Base-by-base conservation (phyloP, 2,329 filamentous ascomycete genomes). In the Epichloe brachyelytri region DNA sequence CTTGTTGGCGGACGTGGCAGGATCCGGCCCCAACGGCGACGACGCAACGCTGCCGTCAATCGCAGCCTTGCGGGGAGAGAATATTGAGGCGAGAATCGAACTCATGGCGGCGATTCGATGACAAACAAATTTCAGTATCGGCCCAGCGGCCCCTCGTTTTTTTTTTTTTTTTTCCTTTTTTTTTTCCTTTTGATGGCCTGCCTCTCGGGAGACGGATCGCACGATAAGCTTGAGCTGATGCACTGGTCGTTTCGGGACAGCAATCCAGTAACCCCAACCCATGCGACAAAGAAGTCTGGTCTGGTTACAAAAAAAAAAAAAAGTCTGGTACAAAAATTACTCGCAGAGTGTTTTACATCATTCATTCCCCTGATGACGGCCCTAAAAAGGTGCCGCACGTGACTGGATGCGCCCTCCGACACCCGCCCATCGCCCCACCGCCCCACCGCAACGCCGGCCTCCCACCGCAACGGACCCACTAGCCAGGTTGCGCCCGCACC, bases 1-100 rank as follows among this genome's bases (percentile, higher is more conserved):
- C 33, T 39, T 51, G n/a, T 33, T 49, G n/a, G 19, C 20, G 8
- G 49, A 17, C 10, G 46, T 22, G 17, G 30, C 44, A 12, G 49
- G 43, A 30, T 51, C 49, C n/a, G 26, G 34, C 12, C 37, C 38
- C 34, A 43, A 5, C 11, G 48, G 46, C 37, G 52, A 45, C 22
- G 52, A 46, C 17, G 46, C 41, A 5, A 26, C 22, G 2, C 39
- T 49, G n/a, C 46, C 36, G n/a, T 41, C 30, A 19, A 26, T 26
- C 19, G 49, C 22, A 3, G 36, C 19, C 33, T 51, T 51, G 11
- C 49, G 49, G 12, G 52, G 49, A 5, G 52, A 47, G 38, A 51
- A 53, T n/a, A 53, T 41, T 1, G 46, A 41, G 10, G 49, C 36
- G 26, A 53, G 11, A 11, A 51, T 37, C 4, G 34, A 46, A 33